Evolutionary conservation across 805 yeast genomes (phyloP).

Genomic region (Myxozyma neotropica): DNA sequence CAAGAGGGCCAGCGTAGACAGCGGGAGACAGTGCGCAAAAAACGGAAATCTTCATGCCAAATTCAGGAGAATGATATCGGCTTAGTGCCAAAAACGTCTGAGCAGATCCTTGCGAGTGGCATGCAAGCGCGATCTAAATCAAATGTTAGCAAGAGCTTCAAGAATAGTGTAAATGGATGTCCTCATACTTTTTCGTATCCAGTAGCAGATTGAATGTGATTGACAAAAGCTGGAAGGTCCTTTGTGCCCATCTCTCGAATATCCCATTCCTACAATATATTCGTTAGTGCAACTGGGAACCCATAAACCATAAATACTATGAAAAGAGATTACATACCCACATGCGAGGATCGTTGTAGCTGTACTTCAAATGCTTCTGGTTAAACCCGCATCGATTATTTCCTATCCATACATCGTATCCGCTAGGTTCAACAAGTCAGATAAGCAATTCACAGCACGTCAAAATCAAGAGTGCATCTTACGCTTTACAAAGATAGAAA

Average conservation of each 20-base stretch:
- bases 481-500: slow-evolving; percentile 49
- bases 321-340: slow-evolving; percentile 55
- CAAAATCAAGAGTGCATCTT: not conserved
- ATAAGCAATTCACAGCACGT: not conserved
- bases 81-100: slow-evolving; percentile 75
- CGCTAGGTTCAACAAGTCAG: slow-evolving; percentile 40
- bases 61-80: slow-evolving; percentile 46
- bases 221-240: slow-evolving; percentile 76
- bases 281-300: not conserved
- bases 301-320: not conserved
- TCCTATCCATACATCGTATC: slow-evolving; percentile 90
- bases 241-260: slow-evolving; percentile 75
- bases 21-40: slow-evolving; percentile 90
- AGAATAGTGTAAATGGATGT: too few species aligned
- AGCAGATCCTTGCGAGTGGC: slow-evolving; percentile 94
- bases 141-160: slow-evolving; percentile 44
- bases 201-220: slow-evolving; percentile 53
- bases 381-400: slow-evolving; percentile 86
- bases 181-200: slow-evolving; percentile 39
- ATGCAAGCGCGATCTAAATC: slow-evolving; percentile 61
- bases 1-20: slow-evolving; percentile 77
- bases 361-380: slow-evolving; percentile 61
- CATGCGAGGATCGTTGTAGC: slow-evolving; percentile 53
- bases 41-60: slow-evolving; percentile 60
- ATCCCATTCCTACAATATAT: slow-evolving; percentile 70